phyloP scores from a whole-genome alignment of 768 basidiomycete species.

The Gymnopilus junonius region DNA sequence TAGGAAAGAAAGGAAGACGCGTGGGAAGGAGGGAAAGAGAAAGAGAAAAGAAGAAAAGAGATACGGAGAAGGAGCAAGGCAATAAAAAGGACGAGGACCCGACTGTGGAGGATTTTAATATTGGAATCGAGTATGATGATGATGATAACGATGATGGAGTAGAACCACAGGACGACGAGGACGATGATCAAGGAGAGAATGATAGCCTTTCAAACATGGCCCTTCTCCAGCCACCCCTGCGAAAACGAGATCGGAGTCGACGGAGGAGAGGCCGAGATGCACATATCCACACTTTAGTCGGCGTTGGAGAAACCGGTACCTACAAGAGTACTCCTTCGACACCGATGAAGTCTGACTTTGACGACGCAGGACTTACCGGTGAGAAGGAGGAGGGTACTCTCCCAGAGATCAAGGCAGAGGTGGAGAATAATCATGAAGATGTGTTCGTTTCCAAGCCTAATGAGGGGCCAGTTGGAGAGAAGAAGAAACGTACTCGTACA shows the following conservation, averaged over 20 bases:
- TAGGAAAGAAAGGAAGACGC: constrained; percentile 28
- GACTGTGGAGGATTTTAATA: constrained; percentile 2
- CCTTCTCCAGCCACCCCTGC: constrained; percentile 27
- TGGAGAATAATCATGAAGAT: background rate
- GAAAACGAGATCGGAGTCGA: constrained; percentile 21
- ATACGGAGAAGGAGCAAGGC: constrained; percentile 9
- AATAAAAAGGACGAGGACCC: background rate
- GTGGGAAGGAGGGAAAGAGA: constrained; percentile 30
- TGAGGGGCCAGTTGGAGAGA: constrained; percentile 15
- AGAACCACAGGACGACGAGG: constrained; percentile 19
- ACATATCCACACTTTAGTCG: constrained; percentile 21
- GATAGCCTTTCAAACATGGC: constrained; percentile 31
- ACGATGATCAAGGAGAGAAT: constrained; percentile 27
- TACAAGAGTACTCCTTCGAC: constrained; percentile 25
- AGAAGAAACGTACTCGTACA: constrained; percentile 23
- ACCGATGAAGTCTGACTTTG: constrained; percentile 13
- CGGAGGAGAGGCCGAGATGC: constrained; percentile 19
- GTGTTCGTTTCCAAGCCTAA: constrained; percentile 7
- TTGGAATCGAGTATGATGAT: constrained; percentile 14
- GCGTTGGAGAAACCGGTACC: constrained; percentile 12
- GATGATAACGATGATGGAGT: constrained; percentile 18
- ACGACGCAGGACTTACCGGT: constrained; percentile 6
- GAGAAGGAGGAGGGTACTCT: constrained; percentile 8
- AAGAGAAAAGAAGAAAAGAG: constrained; percentile 25
- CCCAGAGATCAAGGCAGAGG: background rate